These are phyloP conservation scores for Laguncularia racemosa DNA, from an alignment of 345 rosid genomes.

Conservation along the genomic window DNA sequence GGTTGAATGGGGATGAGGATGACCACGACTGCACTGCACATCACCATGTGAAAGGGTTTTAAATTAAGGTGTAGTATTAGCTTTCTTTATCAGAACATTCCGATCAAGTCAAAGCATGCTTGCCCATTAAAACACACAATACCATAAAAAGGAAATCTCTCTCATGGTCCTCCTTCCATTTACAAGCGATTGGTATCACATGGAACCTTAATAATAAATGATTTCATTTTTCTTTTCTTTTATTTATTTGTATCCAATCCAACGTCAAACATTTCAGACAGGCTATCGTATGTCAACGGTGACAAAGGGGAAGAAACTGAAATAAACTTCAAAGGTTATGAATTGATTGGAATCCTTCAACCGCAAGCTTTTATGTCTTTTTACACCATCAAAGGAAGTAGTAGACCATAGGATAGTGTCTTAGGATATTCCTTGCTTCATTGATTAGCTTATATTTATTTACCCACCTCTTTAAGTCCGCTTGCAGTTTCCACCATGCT, in stretches of 20 bases:
- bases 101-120: constrained; percentile 13
- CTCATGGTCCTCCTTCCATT: neutral
- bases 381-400: neutral
- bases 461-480: neutral
- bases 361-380: neutral
- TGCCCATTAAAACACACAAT: constrained; percentile 5
- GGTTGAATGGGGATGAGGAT: neutral
- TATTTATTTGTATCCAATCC: no score
- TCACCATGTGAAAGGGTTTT: neutral
- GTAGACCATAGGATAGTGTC: constrained; percentile 6
- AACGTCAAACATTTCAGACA: constrained; percentile 3
- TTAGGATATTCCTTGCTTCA: constrained; percentile 3
- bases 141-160: neutral
- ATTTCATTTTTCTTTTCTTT: no score
- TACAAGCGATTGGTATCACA: neutral
- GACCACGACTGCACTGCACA: neutral
- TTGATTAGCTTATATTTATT: constrained; percentile 1
- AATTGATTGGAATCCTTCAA: neutral
- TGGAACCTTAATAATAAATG: neutral
- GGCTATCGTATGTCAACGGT: neutral
- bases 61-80: neutral
- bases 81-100: constrained; percentile 18
- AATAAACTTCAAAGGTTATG: no score
- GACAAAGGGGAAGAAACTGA: neutral
- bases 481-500: no score